Evolutionary conservation across 2,329 filamentous ascomycete species (phyloP).

Genomic region (Paraphoma chrysanthemicola): DNA sequence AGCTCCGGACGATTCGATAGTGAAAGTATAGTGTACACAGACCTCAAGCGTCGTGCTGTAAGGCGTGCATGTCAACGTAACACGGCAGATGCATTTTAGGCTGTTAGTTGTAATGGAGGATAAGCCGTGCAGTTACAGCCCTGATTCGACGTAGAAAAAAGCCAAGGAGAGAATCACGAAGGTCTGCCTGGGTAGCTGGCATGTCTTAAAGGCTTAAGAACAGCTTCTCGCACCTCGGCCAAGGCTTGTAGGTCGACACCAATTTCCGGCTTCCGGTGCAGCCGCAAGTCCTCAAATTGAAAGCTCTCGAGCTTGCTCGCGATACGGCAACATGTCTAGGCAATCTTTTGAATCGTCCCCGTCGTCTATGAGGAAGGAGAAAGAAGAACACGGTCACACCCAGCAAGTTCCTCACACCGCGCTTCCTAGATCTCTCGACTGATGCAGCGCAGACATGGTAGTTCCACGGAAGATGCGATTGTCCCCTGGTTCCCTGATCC

Average conservation of each 20-base stretch:
- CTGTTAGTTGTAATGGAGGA: too few relatives aligned
- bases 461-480: not conserved
- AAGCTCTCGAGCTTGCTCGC: not conserved
- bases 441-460: not conserved
- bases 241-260: not conserved
- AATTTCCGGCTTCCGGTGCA: not conserved
- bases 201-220: too few relatives aligned
- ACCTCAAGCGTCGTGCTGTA: not conserved
- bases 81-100: too few relatives aligned
- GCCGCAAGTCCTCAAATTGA: not conserved
- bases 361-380: not conserved
- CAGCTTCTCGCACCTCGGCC: not conserved
- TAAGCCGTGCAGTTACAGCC: too few relatives aligned
- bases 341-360: not conserved
- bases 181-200: too few relatives aligned
- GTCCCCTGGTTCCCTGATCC: conserved; percentile 5
- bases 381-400: not conserved
- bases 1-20: not conserved
- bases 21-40: not conserved
- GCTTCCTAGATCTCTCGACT: not conserved
- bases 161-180: too few relatives aligned
- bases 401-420: not conserved
- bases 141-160: too few relatives aligned
- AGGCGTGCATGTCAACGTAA: not conserved
- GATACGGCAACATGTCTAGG: not conserved